Evolutionary conservation across 2,329 filamentous ascomycete species (phyloP).

Genomic region (Aulographum hederae): DNA sequence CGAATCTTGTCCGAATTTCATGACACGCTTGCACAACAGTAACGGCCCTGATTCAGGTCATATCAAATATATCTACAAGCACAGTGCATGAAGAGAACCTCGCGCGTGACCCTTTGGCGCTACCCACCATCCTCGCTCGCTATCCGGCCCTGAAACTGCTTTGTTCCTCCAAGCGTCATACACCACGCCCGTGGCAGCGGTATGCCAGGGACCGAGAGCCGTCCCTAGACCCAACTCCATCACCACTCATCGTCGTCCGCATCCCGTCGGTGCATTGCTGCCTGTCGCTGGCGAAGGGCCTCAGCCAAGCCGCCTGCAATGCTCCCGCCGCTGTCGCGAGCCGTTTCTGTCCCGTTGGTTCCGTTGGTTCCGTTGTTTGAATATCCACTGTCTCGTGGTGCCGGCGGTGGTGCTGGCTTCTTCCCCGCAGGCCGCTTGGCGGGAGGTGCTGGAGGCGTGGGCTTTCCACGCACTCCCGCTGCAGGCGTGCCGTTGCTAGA

Average conservation of each 20-base stretch:
- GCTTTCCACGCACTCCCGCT: slow-evolving; percentile 35
- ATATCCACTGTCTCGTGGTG: slow-evolving; percentile 47
- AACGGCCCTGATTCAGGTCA: no score
- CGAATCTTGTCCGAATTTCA: no score
- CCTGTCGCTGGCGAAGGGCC: slow-evolving; percentile 28
- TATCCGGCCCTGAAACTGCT: no score
- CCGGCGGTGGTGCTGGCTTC: slow-evolving; percentile 49
- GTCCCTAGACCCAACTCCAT: no score
- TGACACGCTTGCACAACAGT: no score
- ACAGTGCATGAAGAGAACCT: no score
- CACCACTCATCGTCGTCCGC: slow-evolving; percentile 21
- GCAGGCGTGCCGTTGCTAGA: slow-evolving; percentile 22
- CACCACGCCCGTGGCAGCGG: no score
- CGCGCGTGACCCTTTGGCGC: no score
- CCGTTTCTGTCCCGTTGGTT: slow-evolving; percentile 15
- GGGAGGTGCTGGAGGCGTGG: slow-evolving; percentile 58
- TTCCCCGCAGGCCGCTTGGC: slow-evolving; percentile 60
- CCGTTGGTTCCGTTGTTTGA: slow-evolving; percentile 20
- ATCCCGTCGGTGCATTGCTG: slow-evolving; percentile 25
- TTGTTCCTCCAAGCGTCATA: no score
- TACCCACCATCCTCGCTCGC: no score
- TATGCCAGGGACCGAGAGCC: no score
- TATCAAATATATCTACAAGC: no score
- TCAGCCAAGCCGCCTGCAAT: slow-evolving; percentile 32
- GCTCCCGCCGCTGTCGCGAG: slow-evolving; percentile 21